These are phyloP conservation scores for Pseudogymnoascus sp. DNA, from an alignment of 2,329 filamentous ascomycete genomes.

Conservation along the genomic window DNA sequence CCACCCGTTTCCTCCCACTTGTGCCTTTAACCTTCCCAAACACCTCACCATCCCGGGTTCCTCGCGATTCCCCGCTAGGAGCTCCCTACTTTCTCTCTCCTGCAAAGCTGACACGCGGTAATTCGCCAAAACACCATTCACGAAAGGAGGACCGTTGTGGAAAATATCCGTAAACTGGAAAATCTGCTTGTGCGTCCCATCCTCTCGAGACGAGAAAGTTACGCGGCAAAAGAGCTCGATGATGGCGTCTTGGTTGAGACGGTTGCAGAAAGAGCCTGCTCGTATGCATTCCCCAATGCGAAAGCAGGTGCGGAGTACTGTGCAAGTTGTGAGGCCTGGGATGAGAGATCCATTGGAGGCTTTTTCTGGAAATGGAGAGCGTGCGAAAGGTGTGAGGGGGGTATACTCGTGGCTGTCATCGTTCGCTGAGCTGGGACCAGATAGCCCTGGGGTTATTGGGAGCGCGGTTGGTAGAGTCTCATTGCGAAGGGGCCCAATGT, in stretches of 20 bases:
- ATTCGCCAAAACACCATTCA: slow-evolving; percentile 37
- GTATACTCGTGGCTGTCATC: slow-evolving; percentile 24
- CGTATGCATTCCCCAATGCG: slow-evolving; percentile 52
- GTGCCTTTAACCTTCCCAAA: slow-evolving; percentile 39
- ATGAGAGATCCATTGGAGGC: slow-evolving; percentile 45
- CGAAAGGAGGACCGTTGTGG: slow-evolving; percentile 46
- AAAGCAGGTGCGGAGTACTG: slow-evolving; percentile 51
- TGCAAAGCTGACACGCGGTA: slow-evolving; percentile 38
- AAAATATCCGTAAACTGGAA: slow-evolving; percentile 58
- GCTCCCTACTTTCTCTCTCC: slow-evolving; percentile 36
- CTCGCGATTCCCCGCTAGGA: slow-evolving; percentile 27
- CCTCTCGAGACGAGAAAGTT: slow-evolving; percentile 46
- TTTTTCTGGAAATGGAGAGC: slow-evolving; percentile 41
- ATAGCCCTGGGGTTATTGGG: background rate
- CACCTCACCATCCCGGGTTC: slow-evolving; percentile 35
- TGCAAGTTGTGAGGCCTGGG: slow-evolving; percentile 39
- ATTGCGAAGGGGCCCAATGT: background rate
- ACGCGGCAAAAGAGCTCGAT: slow-evolving; percentile 59
- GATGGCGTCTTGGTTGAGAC: slow-evolving; percentile 42
- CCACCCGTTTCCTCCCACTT: slow-evolving; percentile 31
- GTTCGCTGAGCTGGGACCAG: background rate
- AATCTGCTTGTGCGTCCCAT: slow-evolving; percentile 41
- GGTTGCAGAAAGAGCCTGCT: slow-evolving; percentile 34
- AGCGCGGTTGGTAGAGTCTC: background rate
- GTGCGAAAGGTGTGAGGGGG: slow-evolving; percentile 36